Evolutionary conservation across 129 eudicot genomes (phyloP), one percentile per base, ranked within the genome.

Genomic region (Silybum marianum): DNA sequence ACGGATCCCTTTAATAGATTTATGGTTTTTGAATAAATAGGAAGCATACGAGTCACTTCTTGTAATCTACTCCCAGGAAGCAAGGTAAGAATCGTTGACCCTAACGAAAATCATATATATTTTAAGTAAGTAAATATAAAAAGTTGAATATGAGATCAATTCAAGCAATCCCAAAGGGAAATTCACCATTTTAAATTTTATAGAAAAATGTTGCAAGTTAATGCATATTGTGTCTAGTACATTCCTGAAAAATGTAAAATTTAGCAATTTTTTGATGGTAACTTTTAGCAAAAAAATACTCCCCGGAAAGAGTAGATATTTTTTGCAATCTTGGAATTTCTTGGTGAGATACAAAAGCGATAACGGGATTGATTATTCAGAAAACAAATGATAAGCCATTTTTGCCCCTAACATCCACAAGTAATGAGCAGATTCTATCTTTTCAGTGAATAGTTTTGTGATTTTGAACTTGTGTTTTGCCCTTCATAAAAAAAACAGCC

Each of bases 1-100:
- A 90, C 26, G 18, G 87, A 85, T 78, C 69, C 84, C 75, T 84
- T 92, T 67, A 95, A 36, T 25, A 86, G 79, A 68, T 86, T 83
- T 86, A 89, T 78, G 63, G 94, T 85, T 67, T 82, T 81, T 63
- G 88, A 87, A 87, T 89, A 95, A 82, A 95, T 88, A 18, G 99
- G 86, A 77, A 92, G 91, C 99, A 95, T 95, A 42, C 97, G 97
- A 10, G 82, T 85, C 44, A 95, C 99, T 90, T 92, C 99, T 83
- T 90, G 99, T 71, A 89, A 82, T 87, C 99, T 90, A 84, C 99
- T 95, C 81, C 99, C 99, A 71, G 97, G 97, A 81, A 92, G 97
- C 89, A 95, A 72, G 69, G 89, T 81, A 26, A 92, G 44, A 30
- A 92, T 48, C 23, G 85, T 86, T 6, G 96, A 86, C 36, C 94